These are phyloP conservation scores for Stagonosporopsis chrysanthemi DNA, from an alignment of 2,329 filamentous ascomycete species.

Conservation along the genomic window DNA sequence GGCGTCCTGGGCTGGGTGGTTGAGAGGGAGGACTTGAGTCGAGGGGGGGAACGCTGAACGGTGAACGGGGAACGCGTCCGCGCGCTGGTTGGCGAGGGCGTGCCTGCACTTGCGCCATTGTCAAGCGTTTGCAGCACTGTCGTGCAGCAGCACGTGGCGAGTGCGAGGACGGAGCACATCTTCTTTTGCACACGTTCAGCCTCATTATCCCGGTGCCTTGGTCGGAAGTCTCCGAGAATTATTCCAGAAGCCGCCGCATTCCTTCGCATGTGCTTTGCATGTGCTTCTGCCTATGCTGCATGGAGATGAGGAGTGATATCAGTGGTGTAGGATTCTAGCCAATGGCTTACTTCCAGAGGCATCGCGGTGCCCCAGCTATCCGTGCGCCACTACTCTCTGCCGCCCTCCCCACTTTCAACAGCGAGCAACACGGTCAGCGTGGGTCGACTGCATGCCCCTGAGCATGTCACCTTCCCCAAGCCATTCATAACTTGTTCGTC, in stretches of 20 bases:
- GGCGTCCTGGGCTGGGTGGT: slow-evolving; percentile 2
- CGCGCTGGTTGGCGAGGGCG: neutral
- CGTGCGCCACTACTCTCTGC: slow-evolving; percentile 12
- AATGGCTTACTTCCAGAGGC: slow-evolving; percentile 1
- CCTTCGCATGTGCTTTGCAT: slow-evolving; percentile 1
- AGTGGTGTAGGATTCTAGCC: slow-evolving; percentile 1
- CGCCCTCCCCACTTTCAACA: slow-evolving; percentile 18
- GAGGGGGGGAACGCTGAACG: neutral
- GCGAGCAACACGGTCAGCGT: slow-evolving; percentile 7
- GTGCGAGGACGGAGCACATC: slow-evolving; percentile 2
- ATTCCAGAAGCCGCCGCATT: slow-evolving; percentile 9
- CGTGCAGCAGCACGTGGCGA: neutral
- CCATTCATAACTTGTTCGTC: neutral
- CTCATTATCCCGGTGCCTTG: neutral
- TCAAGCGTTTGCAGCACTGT: too few relatives aligned
- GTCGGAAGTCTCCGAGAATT: slow-evolving; percentile 9
- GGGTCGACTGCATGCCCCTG: slow-evolving; percentile 7
- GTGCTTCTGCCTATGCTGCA: neutral
- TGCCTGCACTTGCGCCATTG: neutral
- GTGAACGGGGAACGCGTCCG: slow-evolving; percentile 8
- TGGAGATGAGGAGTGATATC: neutral
- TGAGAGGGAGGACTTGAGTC: neutral
- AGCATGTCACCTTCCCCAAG: slow-evolving; percentile 4
- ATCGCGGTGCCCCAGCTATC: slow-evolving; percentile 1
- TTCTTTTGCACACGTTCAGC: neutral